Conservation (phyloP, 352 stramenopile species). For the Pythium sp. region DNA sequence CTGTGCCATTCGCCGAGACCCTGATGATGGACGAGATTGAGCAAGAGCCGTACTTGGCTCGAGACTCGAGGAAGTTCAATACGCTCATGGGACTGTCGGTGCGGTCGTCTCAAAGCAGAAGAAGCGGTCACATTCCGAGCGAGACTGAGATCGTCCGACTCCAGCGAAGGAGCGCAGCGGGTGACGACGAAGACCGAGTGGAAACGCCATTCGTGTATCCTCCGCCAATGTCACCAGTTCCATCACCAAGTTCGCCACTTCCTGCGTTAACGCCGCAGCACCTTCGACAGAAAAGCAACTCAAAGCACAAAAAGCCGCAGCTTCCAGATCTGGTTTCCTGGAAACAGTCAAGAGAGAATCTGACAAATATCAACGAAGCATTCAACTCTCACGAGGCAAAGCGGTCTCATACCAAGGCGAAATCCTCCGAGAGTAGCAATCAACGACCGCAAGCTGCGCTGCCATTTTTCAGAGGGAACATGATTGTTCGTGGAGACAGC, state of each 20-base stretch:
- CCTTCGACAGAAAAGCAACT: slow-evolving; percentile 20
- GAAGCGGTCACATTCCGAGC: slow-evolving; percentile 32
- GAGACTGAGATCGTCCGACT: slow-evolving; percentile 37
- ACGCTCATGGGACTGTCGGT: slow-evolving; percentile 46
- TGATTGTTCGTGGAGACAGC: slow-evolving; percentile 52
- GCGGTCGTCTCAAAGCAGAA: slow-evolving; percentile 28
- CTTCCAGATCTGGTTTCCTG: slow-evolving; percentile 6
- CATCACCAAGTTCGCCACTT: slow-evolving; percentile 3
- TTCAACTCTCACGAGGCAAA: slow-evolving; percentile 18
- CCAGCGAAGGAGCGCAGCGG: slow-evolving; percentile 24
- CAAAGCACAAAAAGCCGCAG: slow-evolving; percentile 4
- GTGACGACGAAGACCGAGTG: slow-evolving; percentile 25
- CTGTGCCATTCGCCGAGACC: slow-evolving; percentile 35
- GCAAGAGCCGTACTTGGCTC: slow-evolving; percentile 45
- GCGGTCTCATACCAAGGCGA: slow-evolving; percentile 7
- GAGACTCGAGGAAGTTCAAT: slow-evolving; percentile 56
- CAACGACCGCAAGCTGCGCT: slow-evolving; percentile 27
- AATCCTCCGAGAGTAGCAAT: slow-evolving; percentile 20
- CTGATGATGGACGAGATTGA: slow-evolving; percentile 43
- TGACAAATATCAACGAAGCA: slow-evolving; percentile 16
- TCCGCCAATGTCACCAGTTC: background rate
- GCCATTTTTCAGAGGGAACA: slow-evolving; percentile 73
- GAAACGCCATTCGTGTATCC: slow-evolving; percentile 11
- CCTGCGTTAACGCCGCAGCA: slow-evolving; percentile 12
- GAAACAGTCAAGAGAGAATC: slow-evolving; percentile 8